These are phyloP conservation scores for Musa balbisiana DNA, from an alignment of 202 grass and related monocot species.

Conservation along the genomic window DNA sequence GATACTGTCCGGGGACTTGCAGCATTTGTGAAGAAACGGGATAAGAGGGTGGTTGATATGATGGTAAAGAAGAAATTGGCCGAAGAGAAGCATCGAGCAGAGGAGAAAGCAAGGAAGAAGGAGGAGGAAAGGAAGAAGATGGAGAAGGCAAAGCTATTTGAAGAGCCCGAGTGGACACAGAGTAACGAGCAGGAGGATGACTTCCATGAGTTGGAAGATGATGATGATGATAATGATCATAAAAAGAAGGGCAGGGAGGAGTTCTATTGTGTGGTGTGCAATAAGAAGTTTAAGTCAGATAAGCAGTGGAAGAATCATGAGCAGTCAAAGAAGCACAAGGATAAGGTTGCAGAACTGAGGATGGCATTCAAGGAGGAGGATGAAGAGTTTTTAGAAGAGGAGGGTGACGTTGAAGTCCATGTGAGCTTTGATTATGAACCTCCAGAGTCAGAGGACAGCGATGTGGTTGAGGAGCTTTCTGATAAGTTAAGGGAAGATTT, in stretches of 20 bases:
- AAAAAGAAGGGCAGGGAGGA: slow-evolving; percentile 40
- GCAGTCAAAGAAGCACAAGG: slow-evolving; percentile 91
- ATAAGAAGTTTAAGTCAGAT: slow-evolving; percentile 97
- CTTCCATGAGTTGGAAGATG: slow-evolving; percentile 47
- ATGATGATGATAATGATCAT: slow-evolving; percentile 55
- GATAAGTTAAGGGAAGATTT: slow-evolving; percentile 47
- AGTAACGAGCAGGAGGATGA: slow-evolving; percentile 40
- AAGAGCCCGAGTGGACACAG: slow-evolving; percentile 81
- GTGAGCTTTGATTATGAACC: slow-evolving; percentile 75
- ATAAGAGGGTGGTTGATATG: slow-evolving; percentile 90
- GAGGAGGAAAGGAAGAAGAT: slow-evolving; percentile 78
- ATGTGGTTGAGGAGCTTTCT: slow-evolving; percentile 45
- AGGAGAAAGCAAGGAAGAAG: slow-evolving; percentile 57
- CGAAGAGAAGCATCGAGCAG: slow-evolving; percentile 59
- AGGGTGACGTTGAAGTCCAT: slow-evolving; percentile 37
- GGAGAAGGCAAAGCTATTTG: slow-evolving; percentile 56
- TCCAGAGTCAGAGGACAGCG: slow-evolving; percentile 57
- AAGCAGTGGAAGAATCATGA: slow-evolving; percentile 99
- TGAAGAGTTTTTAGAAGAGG: slow-evolving; percentile 49
- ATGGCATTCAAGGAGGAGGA: slow-evolving; percentile 62
- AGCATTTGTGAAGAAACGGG: slow-evolving; percentile 87
- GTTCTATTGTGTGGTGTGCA: slow-evolving; percentile 80
- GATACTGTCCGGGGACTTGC: slow-evolving; percentile 61
- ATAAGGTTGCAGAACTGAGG: slow-evolving; percentile 75
- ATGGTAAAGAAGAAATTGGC: slow-evolving; percentile 50